A percentile compares a stretch with the other conserved stretches of the same genome.
These are phyloP conservation scores for Phalaenopsis aphrodite DNA, from an alignment of 106 monocot species.

Conservation along the genomic window DNA sequence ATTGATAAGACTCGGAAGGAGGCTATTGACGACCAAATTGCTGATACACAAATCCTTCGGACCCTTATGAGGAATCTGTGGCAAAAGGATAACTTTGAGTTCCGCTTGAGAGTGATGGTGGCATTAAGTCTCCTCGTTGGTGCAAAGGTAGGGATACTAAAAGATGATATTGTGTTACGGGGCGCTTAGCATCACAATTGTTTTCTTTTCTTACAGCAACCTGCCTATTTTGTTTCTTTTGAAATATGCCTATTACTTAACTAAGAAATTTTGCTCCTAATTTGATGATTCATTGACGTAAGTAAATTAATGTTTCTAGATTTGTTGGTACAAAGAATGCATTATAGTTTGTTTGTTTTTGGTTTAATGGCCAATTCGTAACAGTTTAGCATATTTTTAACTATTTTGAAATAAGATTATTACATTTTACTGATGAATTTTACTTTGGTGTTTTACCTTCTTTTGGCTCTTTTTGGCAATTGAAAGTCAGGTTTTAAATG, in stretches of 20 bases:
- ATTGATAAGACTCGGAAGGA: conserved; percentile 30
- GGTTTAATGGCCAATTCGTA: neutral
- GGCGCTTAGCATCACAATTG: neutral
- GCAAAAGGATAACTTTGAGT: conserved; percentile 73
- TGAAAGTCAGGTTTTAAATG: conserved; percentile 82
- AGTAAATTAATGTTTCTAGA: neutral
- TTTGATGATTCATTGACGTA: neutral
- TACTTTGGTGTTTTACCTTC: neutral
- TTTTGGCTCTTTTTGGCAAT: neutral
- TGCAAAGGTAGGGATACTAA: conserved; percentile 57
- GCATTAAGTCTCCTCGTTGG: conserved; percentile 79
- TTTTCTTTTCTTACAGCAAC: neutral
- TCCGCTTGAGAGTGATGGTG: conserved; percentile 54
- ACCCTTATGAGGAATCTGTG: conserved; percentile 74
- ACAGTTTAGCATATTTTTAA: neutral
- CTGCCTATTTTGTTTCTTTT: neutral
- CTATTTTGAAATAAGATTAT: neutral
- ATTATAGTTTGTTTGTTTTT: neutral
- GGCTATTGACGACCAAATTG: conserved; percentile 45
- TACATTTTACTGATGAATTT: conserved; percentile 1
- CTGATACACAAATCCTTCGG: conserved; percentile 58
- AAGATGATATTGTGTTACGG: neutral
- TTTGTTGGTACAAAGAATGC: neutral
- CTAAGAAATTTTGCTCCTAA: neutral
- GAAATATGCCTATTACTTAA: neutral